phyloP scores from a whole-genome alignment of 352 stramenopile species.

The Aphanomyces stellatus region DNA sequence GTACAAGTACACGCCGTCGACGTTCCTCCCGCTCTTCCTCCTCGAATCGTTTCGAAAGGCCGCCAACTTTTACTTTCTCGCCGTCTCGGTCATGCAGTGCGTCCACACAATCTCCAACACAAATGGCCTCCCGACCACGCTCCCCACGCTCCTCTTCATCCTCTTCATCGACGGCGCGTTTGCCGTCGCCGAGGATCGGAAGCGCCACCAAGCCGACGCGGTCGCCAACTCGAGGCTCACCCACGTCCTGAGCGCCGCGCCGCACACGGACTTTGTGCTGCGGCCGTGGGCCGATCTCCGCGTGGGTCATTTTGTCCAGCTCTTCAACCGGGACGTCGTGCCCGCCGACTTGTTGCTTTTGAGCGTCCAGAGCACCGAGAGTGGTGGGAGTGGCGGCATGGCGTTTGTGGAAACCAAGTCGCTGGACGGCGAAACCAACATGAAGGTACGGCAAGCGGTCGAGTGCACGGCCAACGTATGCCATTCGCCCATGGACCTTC shows the following conservation, averaged over 20 bases:
- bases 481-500: slow-evolving; percentile 33
- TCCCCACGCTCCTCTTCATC: slow-evolving; percentile 86
- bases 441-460: slow-evolving; percentile 84
- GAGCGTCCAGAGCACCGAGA: slow-evolving; percentile 43
- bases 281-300: slow-evolving; percentile 72
- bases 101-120: slow-evolving; percentile 90
- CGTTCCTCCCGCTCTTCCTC: slow-evolving; percentile 87
- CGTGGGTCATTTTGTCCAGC: slow-evolving; percentile 77
- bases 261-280: slow-evolving; percentile 34
- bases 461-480: slow-evolving; percentile 52
- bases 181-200: slow-evolving; percentile 79
- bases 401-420: slow-evolving; percentile 89
- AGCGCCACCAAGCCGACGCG: slow-evolving; percentile 75
- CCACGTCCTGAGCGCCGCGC: slow-evolving; percentile 39
- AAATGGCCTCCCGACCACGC: slow-evolving; percentile 69
- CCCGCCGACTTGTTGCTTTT: slow-evolving; percentile 82
- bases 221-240: slow-evolving; percentile 69
- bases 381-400: no score
- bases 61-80: slow-evolving; percentile 90
- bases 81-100: slow-evolving; percentile 82
- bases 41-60: slow-evolving; percentile 87
- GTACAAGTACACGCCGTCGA: slow-evolving; percentile 85
- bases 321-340: slow-evolving; percentile 72
- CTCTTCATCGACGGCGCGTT: slow-evolving; percentile 86
- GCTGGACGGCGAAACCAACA: slow-evolving; percentile 90